These are phyloP conservation scores for Batrachochytrium dendrobatidis DNA, from an alignment of 371 early-diverging fungal genomes.

Conservation along the genomic window DNA sequence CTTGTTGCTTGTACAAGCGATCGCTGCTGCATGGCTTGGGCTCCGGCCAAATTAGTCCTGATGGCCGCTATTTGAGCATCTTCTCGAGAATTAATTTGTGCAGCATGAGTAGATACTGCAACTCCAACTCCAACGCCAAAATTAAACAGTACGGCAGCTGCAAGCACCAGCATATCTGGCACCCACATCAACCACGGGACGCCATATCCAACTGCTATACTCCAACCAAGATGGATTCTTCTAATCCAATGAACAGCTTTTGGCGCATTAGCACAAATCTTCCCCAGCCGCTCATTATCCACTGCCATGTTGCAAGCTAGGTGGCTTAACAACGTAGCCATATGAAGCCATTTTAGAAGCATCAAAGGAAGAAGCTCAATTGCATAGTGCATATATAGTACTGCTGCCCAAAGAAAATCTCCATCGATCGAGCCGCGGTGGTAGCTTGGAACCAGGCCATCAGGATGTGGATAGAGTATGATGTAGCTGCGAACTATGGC, in stretches of 20 bases:
- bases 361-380: not conserved
- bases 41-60: no score
- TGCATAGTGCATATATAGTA: not conserved
- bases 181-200: not conserved
- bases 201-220: not conserved
- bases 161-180: not conserved
- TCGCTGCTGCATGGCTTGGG: not conserved
- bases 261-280: not conserved
- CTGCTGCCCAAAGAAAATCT: not conserved
- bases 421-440: conserved; percentile 2
- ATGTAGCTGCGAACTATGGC: not conserved
- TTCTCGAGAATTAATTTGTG: no score
- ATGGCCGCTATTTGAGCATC: not conserved
- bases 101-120: not conserved
- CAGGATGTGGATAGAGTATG: not conserved
- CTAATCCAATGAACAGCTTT: not conserved
- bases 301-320: not conserved
- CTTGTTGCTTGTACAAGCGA: conserved; percentile 1
- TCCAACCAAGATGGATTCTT: not conserved
- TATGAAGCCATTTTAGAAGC: conserved; percentile 1
- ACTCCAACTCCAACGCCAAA: not conserved
- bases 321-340: not conserved
- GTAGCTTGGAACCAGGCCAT: not conserved
- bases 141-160: not conserved
- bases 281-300: not conserved